Percentiles rank a stretch among this genome's conserved stretches.
Evolutionary conservation across 805 yeast species (phyloP).

Genomic region (Monosporozyma servazzii): DNA sequence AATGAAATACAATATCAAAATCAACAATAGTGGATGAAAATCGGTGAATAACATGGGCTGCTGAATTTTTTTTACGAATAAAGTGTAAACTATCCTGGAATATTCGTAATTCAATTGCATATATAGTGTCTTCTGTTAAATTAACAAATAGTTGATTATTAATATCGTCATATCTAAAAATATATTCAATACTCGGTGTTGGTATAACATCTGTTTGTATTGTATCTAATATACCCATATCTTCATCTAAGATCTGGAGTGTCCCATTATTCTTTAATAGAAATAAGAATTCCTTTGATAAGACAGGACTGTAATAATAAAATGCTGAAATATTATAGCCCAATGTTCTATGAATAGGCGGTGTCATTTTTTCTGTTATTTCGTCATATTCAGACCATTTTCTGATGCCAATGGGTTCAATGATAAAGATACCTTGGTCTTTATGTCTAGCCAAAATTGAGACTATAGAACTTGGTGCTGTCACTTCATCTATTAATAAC

Average conservation of each 20-base stretch:
- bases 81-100: constrained; percentile 6
- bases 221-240: constrained; percentile 2
- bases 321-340: constrained; percentile 15
- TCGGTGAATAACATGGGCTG: constrained; percentile 3
- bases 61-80: constrained; percentile 2
- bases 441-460: not conserved
- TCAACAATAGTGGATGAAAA: constrained; percentile 7
- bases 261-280: constrained; percentile 16
- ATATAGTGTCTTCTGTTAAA: constrained; percentile 8
- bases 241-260: constrained; percentile 9
- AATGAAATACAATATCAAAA: constrained; percentile 8
- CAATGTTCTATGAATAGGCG: not conserved
- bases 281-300: constrained; percentile 10
- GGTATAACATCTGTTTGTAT: constrained; percentile 8
- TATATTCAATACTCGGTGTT: not conserved
- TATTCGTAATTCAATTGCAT: constrained; percentile 5
- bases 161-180: constrained; percentile 9
- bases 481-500: not conserved
- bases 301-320: constrained; percentile 9
- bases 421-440: not conserved
- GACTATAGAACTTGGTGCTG: not conserved
- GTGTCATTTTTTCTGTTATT: not conserved
- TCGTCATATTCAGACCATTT: not conserved
- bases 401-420: not conserved
- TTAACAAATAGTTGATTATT: constrained; percentile 10